Percentiles rank a stretch among this genome's conserved stretches.
phyloP scores from a whole-genome alignment of 192 early-diverging fungal genomes.

The Geosiphon pyriformis region DNA sequence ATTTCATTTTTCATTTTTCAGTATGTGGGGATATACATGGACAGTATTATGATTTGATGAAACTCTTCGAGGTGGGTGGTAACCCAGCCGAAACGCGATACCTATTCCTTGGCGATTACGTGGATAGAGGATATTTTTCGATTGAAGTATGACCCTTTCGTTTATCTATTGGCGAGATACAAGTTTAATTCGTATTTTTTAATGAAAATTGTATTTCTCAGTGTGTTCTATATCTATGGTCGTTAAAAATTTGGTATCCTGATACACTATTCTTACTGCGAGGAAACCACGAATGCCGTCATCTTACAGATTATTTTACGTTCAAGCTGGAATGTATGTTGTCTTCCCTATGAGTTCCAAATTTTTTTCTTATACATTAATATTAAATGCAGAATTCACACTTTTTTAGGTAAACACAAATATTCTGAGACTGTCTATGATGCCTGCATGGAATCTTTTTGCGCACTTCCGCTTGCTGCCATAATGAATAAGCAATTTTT shows the following conservation, averaged over 20 bases:
- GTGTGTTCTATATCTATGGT: constrained; percentile 88
- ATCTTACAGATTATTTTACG: constrained; percentile 96
- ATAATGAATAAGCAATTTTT: constrained; percentile 95
- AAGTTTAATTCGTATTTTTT: constrained; percentile 6
- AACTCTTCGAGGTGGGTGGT: constrained; percentile 96
- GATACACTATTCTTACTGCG: constrained; percentile 80
- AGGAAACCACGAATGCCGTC: constrained; percentile 96
- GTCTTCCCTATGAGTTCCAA: neutral
- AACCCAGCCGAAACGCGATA: constrained; percentile 86
- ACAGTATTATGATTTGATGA: constrained; percentile 97
- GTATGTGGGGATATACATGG: constrained; percentile 98
- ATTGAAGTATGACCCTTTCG: constrained; percentile 70
- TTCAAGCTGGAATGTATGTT: constrained; percentile 96
- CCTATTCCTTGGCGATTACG: constrained; percentile 94
- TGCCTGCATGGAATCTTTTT: constrained; percentile 86
- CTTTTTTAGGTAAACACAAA: constrained; percentile 75
- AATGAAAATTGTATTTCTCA: no score
- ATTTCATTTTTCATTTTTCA: no score
- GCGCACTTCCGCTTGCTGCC: constrained; percentile 83
- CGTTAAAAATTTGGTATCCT: constrained; percentile 91
- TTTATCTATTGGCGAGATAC: neutral
- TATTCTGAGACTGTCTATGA: constrained; percentile 90
- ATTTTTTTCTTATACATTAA: constrained; percentile 1
- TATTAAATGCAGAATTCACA: neutral
- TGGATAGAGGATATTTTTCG: constrained; percentile 95